phyloP scores from a whole-genome alignment of 2,329 filamentous ascomycete genomes.

The Penicillium brasilianum region DNA sequence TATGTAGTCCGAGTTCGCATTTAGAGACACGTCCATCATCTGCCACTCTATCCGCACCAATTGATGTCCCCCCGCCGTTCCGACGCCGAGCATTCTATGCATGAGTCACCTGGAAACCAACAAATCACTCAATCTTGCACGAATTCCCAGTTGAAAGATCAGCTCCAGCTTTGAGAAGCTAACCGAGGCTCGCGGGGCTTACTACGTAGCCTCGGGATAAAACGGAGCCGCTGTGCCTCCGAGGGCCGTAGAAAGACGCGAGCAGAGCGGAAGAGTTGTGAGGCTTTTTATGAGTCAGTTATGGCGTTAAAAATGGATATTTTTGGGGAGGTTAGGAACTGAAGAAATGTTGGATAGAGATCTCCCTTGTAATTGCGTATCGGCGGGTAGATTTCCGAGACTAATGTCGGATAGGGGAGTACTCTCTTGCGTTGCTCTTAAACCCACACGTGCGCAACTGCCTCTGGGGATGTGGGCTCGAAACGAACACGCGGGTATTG shows the following conservation, averaged over 20 bases:
- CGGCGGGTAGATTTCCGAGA: background rate
- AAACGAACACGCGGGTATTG: background rate
- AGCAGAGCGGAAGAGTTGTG: background rate
- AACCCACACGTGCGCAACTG: constrained; percentile 29
- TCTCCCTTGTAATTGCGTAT: background rate
- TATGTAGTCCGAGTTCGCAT: constrained; percentile 23
- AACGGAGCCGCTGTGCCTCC: constrained; percentile 20
- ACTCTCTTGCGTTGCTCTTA: background rate
- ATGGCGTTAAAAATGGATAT: background rate
- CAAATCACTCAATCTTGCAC: background rate
- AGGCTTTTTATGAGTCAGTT: background rate
- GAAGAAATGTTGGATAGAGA: background rate
- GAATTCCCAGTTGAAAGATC: constrained; percentile 10
- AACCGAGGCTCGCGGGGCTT: constrained; percentile 20
- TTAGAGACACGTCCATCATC: background rate
- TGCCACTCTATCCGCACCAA: background rate
- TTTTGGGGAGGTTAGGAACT: background rate
- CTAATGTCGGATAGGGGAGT: background rate
- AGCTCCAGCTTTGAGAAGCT: constrained; percentile 5
- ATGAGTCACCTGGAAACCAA: background rate
- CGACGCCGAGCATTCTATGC: constrained; percentile 3
- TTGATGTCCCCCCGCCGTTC: background rate
- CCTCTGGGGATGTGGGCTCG: constrained; percentile 18
- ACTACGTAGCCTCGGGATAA: constrained; percentile 28
- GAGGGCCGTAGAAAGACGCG: constrained; percentile 6